Evolutionary conservation across 768 basidiomycete species (phyloP).

Genomic region (Lentinus brumalis): DNA sequence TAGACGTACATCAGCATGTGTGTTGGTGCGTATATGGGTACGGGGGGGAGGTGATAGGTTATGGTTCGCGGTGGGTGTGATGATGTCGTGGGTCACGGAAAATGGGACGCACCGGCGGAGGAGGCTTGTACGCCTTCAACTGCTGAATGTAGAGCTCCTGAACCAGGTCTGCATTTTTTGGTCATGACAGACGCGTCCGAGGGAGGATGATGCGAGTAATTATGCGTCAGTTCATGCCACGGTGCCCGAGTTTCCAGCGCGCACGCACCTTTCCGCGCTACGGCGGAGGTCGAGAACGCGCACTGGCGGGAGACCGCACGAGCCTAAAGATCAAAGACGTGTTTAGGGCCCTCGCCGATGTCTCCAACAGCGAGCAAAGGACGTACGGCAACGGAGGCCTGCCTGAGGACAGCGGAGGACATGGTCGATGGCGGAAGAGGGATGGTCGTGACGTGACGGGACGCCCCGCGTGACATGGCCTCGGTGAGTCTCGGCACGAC

Average conservation of each 20-base stretch:
- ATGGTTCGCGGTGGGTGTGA: background rate
- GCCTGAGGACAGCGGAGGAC: conserved; percentile 64
- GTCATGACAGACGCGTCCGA: background rate
- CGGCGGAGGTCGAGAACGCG: conserved; percentile 60
- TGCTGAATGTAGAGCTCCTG: conserved; percentile 92
- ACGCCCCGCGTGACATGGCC: conserved; percentile 17
- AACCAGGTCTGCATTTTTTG: conserved; percentile 68
- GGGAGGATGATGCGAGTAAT: conserved; percentile 1
- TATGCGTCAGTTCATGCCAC: conserved; percentile 29
- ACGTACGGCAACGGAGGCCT: conserved; percentile 53
- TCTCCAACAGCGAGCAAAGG: conserved; percentile 5
- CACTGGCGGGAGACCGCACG: conserved; percentile 54
- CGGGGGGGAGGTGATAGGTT: background rate
- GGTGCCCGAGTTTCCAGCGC: conserved; percentile 12
- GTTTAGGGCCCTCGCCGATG: background rate
- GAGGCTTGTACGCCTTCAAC: conserved; percentile 87
- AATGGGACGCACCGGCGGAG: conserved; percentile 58
- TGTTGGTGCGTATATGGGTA: background rate
- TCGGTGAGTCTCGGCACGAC: conserved; percentile 28
- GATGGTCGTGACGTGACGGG: conserved; percentile 45
- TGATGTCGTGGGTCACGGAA: background rate
- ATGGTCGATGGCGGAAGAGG: conserved; percentile 53
- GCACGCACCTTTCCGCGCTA: conserved; percentile 63
- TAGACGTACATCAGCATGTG: background rate
- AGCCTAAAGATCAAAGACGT: conserved; percentile 40